phyloP scores from a whole-genome alignment of 2,329 filamentous ascomycete species.

The Apiospora pterosperma region DNA sequence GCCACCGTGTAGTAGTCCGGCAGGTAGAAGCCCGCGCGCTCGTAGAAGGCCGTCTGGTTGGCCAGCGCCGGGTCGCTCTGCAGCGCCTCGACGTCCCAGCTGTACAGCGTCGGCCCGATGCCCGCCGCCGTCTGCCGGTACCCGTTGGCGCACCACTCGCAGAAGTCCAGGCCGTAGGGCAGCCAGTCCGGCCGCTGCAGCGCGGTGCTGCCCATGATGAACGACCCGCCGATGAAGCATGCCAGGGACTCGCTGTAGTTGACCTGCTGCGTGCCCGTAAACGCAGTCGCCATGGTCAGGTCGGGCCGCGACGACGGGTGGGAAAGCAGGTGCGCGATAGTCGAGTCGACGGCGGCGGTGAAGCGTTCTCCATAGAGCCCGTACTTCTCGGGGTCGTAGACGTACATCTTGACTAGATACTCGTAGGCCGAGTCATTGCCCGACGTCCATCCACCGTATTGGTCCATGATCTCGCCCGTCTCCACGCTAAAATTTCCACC shows the following conservation, averaged over 20 bases:
- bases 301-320: slow-evolving; percentile 52
- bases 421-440: slow-evolving; percentile 44
- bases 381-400: slow-evolving; percentile 58
- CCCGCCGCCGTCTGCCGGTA: slow-evolving; percentile 55
- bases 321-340: slow-evolving; percentile 61
- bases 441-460: slow-evolving; percentile 20
- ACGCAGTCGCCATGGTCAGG: slow-evolving; percentile 19
- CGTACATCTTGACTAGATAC: slow-evolving; percentile 61
- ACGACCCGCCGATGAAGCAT: slow-evolving; percentile 70
- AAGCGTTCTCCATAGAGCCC: slow-evolving; percentile 35
- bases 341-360: slow-evolving; percentile 49
- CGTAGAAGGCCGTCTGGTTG: slow-evolving; percentile 4
- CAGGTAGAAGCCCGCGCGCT: slow-evolving; percentile 3
- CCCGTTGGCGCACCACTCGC: slow-evolving; percentile 61
- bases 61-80: slow-evolving; percentile 24
- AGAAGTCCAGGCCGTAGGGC: slow-evolving; percentile 52
- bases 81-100: slow-evolving; percentile 39
- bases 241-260: slow-evolving; percentile 53
- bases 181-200: slow-evolving; percentile 53
- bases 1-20: background rate
- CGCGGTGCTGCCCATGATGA: slow-evolving; percentile 62
- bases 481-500: slow-evolving; percentile 28
- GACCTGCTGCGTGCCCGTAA: slow-evolving; percentile 24
- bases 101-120: slow-evolving; percentile 61
- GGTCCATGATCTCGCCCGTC: slow-evolving; percentile 3